Evolutionary conservation across 805 yeast genomes (phyloP), one percentile per base, ranked within the genome.

Genomic region (Candida ipomoeae): DNA sequence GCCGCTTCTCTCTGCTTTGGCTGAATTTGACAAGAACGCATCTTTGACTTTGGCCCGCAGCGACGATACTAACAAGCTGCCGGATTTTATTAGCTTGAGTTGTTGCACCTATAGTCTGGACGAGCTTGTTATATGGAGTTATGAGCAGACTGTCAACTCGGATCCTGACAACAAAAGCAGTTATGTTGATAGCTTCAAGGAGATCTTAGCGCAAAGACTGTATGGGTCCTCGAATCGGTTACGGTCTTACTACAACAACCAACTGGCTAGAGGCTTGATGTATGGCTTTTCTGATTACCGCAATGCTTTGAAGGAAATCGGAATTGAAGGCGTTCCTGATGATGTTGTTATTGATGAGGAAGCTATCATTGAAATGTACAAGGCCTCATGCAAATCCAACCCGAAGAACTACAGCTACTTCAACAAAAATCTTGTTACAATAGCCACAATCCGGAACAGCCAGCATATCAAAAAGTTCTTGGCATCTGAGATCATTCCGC

Each of bases 101-200:
- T 49, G 61, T 26, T 61, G 63, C 43, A 50, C 66, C 1, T 68
- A 59, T 49, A 73, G 65, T 57, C 69, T 63, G 41, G 77, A 74
- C 49, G 78, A 74, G 52, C 56, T 71, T 46, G 64, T 72, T 18
- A 70, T 72, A 26, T 65, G 65, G 47, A 70, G 77, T 51, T 74
- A 69, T 52, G 77, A 73, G 50, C 62, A 62, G 48, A 67, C 75
- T 1, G 62, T 67, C 6, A 54, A 58, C 13, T 64, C 73, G 0
- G 77, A 73, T 48, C 61, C 62, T 5, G 40, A 6, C 0, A 70
- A 72, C 56, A 63, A 63, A 38, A 48, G 70, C 48, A 56, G 63
- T 46, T 73, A 73, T 48, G 73, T 73, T 15, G 78, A 73, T 49
- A 62, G 68, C n/a, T 59, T 72, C 47, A 63, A 61, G 46, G 57